Conservation (phyloP, 2,329 filamentous ascomycete genomes). For the Penicillium digitatum region DNA sequence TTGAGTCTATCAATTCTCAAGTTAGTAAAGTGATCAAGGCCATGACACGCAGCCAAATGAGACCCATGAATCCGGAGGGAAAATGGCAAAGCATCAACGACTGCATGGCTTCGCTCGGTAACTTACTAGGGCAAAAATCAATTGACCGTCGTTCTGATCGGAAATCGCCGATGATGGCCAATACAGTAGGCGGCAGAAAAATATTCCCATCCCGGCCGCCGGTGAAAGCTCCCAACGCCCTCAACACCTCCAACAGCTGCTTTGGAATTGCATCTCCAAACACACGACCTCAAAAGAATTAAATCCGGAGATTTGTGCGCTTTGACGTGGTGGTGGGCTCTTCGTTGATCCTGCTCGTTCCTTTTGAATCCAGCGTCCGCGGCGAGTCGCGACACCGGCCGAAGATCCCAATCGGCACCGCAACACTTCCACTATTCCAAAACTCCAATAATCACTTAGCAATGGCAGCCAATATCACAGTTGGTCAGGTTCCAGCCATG, state of each 20-base stretch:
- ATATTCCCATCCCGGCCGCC: conserved; percentile 40
- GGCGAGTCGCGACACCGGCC: conserved; percentile 18
- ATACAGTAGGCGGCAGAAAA: conserved; percentile 36
- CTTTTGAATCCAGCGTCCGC: conserved; percentile 21
- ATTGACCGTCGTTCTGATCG: conserved; percentile 24
- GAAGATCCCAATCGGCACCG: conserved; percentile 15
- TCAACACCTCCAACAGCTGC: conserved; percentile 30
- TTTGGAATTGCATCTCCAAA: conserved; percentile 4
- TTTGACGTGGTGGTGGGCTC: conserved; percentile 27
- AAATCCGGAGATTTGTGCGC: conserved; percentile 16
- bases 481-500: conserved; percentile 33
- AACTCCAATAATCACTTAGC: conserved; percentile 3
- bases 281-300: conserved; percentile 11
- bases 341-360: conserved; percentile 23
- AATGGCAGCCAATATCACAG: conserved; percentile 36
- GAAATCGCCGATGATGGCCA: conserved; percentile 19
- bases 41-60: not conserved
- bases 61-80: not conserved
- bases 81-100: not conserved
- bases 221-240: conserved; percentile 39
- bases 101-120: not conserved
- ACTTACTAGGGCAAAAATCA: conserved; percentile 18
- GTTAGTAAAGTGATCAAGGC: conserved; percentile 11
- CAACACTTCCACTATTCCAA: conserved; percentile 8
- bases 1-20: conserved; percentile 8